These are phyloP conservation scores for Xylaria castorea DNA, from an alignment of 495 filamentous ascomycete genomes.

Conservation along the genomic window DNA sequence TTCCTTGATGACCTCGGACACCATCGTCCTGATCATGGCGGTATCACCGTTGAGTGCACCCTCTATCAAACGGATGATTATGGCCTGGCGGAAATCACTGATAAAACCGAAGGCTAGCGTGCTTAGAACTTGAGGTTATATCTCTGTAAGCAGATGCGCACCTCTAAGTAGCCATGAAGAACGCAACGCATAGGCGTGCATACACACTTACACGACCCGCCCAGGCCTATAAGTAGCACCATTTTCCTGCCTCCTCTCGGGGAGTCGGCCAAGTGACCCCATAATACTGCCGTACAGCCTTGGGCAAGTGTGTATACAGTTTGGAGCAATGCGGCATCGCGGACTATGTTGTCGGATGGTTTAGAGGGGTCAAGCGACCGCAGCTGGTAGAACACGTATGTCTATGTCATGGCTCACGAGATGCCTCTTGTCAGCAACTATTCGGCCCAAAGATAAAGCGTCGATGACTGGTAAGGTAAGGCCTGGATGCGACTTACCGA, in stretches of 20 bases:
- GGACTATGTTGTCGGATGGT: conserved; percentile 63
- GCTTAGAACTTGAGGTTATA: conserved; percentile 54
- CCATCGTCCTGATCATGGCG: conserved; percentile 71
- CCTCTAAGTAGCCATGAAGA: not conserved
- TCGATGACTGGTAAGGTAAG: not conserved
- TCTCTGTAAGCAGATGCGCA: conserved; percentile 5
- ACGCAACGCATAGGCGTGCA: too few relatives aligned
- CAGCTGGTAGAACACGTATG: conserved; percentile 70
- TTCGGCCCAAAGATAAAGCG: not conserved
- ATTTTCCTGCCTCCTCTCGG: conserved; percentile 67
- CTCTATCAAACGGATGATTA: conserved; percentile 67
- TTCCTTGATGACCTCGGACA: conserved; percentile 69
- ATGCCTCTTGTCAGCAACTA: conserved; percentile 1
- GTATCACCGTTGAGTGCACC: conserved; percentile 73
- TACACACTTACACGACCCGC: conserved; percentile 54
- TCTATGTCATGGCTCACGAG: conserved; percentile 1
- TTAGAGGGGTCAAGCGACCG: conserved; percentile 62
- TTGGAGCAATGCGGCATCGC: conserved; percentile 70
- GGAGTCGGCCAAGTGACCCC: conserved; percentile 69
- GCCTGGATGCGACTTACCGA: conserved; percentile 40
- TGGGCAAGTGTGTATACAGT: conserved; percentile 71
- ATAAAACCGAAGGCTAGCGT: conserved; percentile 73
- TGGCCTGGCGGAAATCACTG: conserved; percentile 63
- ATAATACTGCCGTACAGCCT: conserved; percentile 71
- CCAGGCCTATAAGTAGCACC: conserved; percentile 67